phyloP scores from a whole-genome alignment of 2,329 filamentous ascomycete genomes.

The Trichothecium roseum region DNA sequence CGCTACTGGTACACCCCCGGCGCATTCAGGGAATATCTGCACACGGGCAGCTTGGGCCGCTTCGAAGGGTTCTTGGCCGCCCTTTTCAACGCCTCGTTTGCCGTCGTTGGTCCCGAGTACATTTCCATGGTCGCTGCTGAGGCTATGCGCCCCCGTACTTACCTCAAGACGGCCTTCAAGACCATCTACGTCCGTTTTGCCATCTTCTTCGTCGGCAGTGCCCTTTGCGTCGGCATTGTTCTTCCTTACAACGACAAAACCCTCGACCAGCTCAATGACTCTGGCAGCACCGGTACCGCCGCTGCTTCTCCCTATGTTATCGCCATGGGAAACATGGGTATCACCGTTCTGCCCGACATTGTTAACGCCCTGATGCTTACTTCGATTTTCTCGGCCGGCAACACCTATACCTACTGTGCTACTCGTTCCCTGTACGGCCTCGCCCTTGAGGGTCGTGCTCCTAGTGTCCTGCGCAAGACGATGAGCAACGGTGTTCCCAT shows the following conservation, averaged over 20 bases:
- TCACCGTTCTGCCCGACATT: conserved; percentile 24
- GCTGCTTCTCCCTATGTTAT: conserved; percentile 23
- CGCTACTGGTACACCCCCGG: conserved; percentile 56
- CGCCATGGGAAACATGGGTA: conserved; percentile 23
- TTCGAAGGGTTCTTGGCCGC: conserved; percentile 53
- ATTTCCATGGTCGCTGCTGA: conserved; percentile 52
- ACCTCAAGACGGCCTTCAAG: conserved; percentile 61
- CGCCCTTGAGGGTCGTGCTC: conserved; percentile 6
- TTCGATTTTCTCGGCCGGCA: conserved; percentile 29
- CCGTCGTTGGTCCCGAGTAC: conserved; percentile 49
- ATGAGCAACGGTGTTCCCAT: not conserved
- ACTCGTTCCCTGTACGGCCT: conserved; percentile 6
- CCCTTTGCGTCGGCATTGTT: conserved; percentile 51
- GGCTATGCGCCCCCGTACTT: conserved; percentile 41
- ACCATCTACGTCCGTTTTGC: conserved; percentile 63
- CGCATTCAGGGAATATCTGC: conserved; percentile 36
- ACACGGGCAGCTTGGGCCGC: conserved; percentile 46
- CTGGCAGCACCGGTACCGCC: not conserved
- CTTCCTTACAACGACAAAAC: conserved; percentile 27
- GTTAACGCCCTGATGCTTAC: conserved; percentile 31
- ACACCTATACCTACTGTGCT: conserved; percentile 26
- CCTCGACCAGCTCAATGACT: conserved; percentile 38
- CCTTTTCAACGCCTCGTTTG: conserved; percentile 33
- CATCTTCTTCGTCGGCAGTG: conserved; percentile 56
- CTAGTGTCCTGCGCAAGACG: conserved; percentile 3